A percentile compares a stretch with the other conserved stretches of the same genome.
phyloP scores from a whole-genome alignment of 2,329 filamentous ascomycete genomes.

The Pseudodiploospora longispora region DNA sequence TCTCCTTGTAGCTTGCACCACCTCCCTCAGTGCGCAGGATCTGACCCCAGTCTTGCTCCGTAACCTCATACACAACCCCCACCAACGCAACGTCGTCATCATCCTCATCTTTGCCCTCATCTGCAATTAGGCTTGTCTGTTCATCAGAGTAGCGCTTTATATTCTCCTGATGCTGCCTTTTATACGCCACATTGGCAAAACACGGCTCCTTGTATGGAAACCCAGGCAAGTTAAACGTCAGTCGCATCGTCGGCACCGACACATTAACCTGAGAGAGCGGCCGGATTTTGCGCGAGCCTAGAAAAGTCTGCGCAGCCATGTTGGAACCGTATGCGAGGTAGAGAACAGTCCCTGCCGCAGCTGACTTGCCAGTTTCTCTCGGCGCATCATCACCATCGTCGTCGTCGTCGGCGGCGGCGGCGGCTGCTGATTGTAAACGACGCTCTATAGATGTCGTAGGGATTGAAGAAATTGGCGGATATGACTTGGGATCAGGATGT shows the following conservation, averaged over 20 bases:
- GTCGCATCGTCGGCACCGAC: conserved; percentile 64
- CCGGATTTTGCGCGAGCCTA: conserved; percentile 66
- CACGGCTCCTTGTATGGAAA: conserved; percentile 84
- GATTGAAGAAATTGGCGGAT: conserved; percentile 23
- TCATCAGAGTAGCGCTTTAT: conserved; percentile 25
- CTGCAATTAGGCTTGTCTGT: conserved; percentile 22
- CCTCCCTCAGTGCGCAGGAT: conserved; percentile 91
- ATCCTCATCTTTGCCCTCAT: conserved; percentile 12
- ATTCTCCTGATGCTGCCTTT: conserved; percentile 41
- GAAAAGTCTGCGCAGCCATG: conserved; percentile 70
- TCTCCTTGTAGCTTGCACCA: conserved; percentile 75
- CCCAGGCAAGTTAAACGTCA: conserved; percentile 81
- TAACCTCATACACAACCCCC: conserved; percentile 94
- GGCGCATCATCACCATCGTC: conserved; percentile 5
- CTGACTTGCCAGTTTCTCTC: neutral
- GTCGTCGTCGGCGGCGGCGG: conserved; percentile 15
- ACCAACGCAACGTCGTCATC: conserved; percentile 75
- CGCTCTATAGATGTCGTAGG: conserved; percentile 22
- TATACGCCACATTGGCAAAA: conserved; percentile 70
- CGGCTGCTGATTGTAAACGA: conserved; percentile 21
- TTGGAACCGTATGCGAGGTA: conserved; percentile 93
- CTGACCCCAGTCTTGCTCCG: conserved; percentile 67
- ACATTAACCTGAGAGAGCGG: conserved; percentile 79
- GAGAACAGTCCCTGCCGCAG: conserved; percentile 44
- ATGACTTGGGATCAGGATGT: conserved; percentile 14